Base-by-base conservation (phyloP, 352 stramenopile species). In the Phytophthora lateralis region DNA sequence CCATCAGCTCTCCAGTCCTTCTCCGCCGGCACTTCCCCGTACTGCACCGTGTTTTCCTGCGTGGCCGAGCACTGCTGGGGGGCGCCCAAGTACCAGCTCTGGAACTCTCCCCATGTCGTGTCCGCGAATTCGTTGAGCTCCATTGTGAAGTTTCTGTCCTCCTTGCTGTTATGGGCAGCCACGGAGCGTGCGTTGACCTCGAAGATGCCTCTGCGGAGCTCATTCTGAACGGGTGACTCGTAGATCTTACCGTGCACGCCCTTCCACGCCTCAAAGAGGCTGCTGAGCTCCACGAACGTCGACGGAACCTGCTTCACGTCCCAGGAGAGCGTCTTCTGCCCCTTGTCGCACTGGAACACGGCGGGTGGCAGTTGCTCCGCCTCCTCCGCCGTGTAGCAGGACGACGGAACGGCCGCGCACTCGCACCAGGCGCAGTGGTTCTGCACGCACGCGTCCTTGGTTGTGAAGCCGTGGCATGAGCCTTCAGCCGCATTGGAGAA, bases 1-100 rank as follows among this genome's bases (percentile, higher is more conserved):
- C 96, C 97, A 44, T 97, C 81, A 3, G 57, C 60, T 48, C 85
- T 78, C 98, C 98, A 99, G 83, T 99, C 95, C 32, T 98, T 93
- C 50, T 88, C 73, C 2, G 85, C 73, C 0, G 95, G 93, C 2
- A 97, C 74, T n/a, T 85, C 63, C 2, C 20, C 50, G 41, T 78
- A 81, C 41, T 57, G 26, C 6, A 75, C 44, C 10, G 32, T 15
- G 27, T 63, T 72, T 4, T 50, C 75, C 55, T 65, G 59, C 5
- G 85, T 91, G 6, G 85, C 85, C 20, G 85, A 93, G 57, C 85
- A 93, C 38, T 86, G 76, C 64, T 93, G 85, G 0, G 82, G 78
- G n/a, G 57, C 70, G 4, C 71, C 80, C 17, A 93, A 66, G 62
- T 91, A 87, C 69, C 69, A 85, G 26, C 56, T 63, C 68, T 91